Conservation (phyloP, 345 rosid genomes). For the Litchi chinensis region DNA sequence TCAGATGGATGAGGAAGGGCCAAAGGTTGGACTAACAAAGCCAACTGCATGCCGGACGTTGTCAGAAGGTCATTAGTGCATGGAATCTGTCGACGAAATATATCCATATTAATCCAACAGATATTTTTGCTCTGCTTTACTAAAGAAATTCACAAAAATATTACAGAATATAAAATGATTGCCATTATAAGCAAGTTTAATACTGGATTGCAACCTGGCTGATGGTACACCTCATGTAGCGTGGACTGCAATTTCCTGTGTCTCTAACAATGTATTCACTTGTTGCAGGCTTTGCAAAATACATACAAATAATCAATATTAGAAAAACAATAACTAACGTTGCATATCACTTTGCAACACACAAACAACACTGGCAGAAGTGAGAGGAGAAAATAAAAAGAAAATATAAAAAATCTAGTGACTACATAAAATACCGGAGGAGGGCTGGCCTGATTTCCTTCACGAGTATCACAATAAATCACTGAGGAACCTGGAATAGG, state of each 20-base stretch:
- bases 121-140: background rate
- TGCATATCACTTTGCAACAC: constrained; percentile 9
- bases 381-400: background rate
- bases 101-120: background rate
- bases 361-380: constrained; percentile 13
- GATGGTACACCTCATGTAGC: constrained; percentile 96
- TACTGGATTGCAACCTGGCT: constrained; percentile 65
- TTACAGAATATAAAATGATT: constrained; percentile 2
- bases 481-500: constrained; percentile 78
- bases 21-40: constrained; percentile 90
- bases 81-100: constrained; percentile 66
- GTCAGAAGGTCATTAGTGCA: constrained; percentile 92
- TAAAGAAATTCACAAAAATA: constrained; percentile 10
- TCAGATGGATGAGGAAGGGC: constrained; percentile 96
- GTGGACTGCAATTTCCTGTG: constrained; percentile 98
- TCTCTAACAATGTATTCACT: constrained; percentile 86
- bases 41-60: constrained; percentile 95
- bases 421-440: constrained; percentile 66
- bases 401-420: background rate
- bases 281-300: constrained; percentile 76
- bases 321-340: constrained; percentile 7
- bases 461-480: constrained; percentile 78
- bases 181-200: constrained; percentile 16
- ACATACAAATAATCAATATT: constrained; percentile 24
- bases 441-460: constrained; percentile 78